These are phyloP conservation scores for Scedosporium apiospermum DNA, from an alignment of 2,329 filamentous ascomycete species.

Conservation along the genomic window DNA sequence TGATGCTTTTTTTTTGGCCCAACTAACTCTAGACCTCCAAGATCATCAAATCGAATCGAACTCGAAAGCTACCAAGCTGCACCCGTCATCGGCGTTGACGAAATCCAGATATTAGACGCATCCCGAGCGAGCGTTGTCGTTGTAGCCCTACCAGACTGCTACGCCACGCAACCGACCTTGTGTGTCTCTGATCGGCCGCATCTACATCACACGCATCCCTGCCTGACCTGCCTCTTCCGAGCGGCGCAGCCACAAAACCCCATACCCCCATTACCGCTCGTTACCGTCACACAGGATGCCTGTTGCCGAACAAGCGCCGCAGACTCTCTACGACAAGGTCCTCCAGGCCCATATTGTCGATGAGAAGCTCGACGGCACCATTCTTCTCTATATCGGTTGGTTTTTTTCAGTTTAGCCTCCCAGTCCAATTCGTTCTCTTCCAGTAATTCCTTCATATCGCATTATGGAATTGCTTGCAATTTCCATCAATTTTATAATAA, in stretches of 20 bases:
- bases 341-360: constrained; percentile 90
- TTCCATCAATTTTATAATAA: not conserved
- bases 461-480: not conserved
- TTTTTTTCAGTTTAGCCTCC: constrained; percentile 8
- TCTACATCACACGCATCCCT: not conserved
- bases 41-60: not conserved
- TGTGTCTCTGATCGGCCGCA: too few species aligned
- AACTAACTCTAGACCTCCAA: not conserved
- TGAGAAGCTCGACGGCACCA: constrained; percentile 86
- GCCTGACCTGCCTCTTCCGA: not conserved
- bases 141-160: too few species aligned
- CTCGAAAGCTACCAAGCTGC: not conserved
- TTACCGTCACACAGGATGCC: constrained; percentile 53
- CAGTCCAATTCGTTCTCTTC: not conserved
- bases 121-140: too few species aligned
- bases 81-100: not conserved
- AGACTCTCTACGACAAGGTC: constrained; percentile 96
- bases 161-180: too few species aligned
- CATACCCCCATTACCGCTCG: not conserved
- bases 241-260: not conserved
- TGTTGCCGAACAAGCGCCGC: constrained; percentile 58
- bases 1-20: not conserved
- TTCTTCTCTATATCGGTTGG: constrained; percentile 86
- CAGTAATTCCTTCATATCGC: not conserved
- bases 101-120: not conserved